These are phyloP conservation scores for Cryptococcus sp. DNA, from an alignment of 1,284 basidiomycete genomes.

Conservation along the genomic window DNA sequence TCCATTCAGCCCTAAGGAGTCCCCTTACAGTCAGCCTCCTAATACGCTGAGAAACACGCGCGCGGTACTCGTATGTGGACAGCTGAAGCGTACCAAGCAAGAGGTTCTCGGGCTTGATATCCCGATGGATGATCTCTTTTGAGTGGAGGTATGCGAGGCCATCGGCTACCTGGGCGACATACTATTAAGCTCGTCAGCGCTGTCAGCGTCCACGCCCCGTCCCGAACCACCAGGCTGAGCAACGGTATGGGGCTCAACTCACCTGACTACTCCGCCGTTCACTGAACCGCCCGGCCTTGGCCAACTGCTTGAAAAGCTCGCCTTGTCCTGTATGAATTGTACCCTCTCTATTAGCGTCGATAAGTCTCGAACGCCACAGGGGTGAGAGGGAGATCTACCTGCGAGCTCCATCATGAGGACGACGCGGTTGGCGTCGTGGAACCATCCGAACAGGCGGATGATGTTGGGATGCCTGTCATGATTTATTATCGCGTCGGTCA, in stretches of 20 bases:
- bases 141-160: slow-evolving; percentile 85
- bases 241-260: slow-evolving; percentile 35
- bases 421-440: slow-evolving; percentile 91
- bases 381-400: slow-evolving; percentile 12
- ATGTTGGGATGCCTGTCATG: slow-evolving; percentile 79
- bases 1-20: slow-evolving; percentile 63
- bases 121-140: slow-evolving; percentile 97
- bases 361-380: no score
- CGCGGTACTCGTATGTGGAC: no score
- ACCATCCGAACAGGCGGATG: slow-evolving; percentile 92
- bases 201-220: no score
- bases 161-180: slow-evolving; percentile 96
- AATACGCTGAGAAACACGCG: background rate
- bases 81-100: slow-evolving; percentile 62
- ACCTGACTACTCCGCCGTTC: slow-evolving; percentile 68
- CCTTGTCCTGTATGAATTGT: slow-evolving; percentile 67
- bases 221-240: no score
- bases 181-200: slow-evolving; percentile 52
- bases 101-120: slow-evolving; percentile 98
- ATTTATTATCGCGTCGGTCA: no score
- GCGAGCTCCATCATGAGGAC: slow-evolving; percentile 93
- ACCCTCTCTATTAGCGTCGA: background rate
- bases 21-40: no score
- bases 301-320: slow-evolving; percentile 89
- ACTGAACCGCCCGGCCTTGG: slow-evolving; percentile 69